Percentiles rank a stretch among this genome's conserved stretches.
These are phyloP conservation scores for Vanilla planifolia DNA, from an alignment of 106 monocot species.

Conservation along the genomic window DNA sequence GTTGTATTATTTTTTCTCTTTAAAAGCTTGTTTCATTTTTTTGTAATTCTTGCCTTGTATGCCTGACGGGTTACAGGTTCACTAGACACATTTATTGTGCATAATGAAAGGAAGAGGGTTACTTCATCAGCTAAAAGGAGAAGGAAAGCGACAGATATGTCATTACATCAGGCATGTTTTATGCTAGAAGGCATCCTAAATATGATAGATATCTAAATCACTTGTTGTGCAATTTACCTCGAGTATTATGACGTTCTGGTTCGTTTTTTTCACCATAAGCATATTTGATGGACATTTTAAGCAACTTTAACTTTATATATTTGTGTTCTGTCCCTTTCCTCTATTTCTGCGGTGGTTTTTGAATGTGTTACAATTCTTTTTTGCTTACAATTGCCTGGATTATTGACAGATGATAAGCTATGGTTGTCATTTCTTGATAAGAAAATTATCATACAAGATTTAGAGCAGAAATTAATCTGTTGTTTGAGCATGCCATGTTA, in stretches of 20 bases:
- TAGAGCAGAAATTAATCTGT: too few relatives aligned
- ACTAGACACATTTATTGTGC: conserved; percentile 82
- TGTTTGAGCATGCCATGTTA: too few relatives aligned
- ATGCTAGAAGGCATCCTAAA: neutral
- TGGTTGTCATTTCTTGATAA: too few relatives aligned
- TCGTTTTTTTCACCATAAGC: neutral
- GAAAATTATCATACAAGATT: too few relatives aligned
- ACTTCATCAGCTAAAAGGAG: conserved; percentile 97
- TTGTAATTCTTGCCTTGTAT: neutral
- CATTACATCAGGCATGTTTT: conserved; percentile 68
- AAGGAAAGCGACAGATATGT: conserved; percentile 56
- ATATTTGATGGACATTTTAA: neutral
- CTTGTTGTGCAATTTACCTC: neutral
- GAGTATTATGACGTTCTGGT: neutral
- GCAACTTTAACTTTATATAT: neutral
- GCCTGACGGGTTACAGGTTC: conserved; percentile 25
- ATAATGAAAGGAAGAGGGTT: conserved; percentile 90
- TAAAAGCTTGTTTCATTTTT: neutral
- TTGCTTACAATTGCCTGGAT: too few relatives aligned
- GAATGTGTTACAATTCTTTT: too few relatives aligned
- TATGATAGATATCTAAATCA: neutral
- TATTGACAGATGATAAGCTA: too few relatives aligned
- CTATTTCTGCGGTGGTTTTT: neutral
- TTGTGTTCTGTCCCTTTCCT: neutral
- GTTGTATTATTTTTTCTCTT: neutral